Base-by-base conservation (phyloP, 129 eudicot genomes). In the Cynara cardunculus region DNA sequence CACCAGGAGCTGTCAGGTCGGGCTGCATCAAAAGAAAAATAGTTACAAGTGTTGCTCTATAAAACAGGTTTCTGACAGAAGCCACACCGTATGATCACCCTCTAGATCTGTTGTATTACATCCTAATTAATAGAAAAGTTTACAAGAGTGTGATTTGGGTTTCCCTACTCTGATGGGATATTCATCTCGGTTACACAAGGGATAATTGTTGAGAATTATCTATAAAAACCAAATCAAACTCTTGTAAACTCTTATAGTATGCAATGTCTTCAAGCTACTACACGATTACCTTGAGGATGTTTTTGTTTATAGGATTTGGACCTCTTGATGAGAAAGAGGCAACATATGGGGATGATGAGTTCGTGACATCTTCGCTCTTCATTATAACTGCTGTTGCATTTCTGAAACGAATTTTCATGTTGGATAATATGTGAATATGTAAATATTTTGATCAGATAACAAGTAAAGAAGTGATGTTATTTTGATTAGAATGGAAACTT, bases 261-360 rank as follows among this genome's bases (percentile, higher is more conserved):
- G n/a, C n/a, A n/a, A 5, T 86, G 85, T 32, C 9, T 5, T 34
- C 9, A 34, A 34, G 7, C 1, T 34, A 1, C 39, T 34, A 34
- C 9, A 34, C 7, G 39, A 34, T 34, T 34, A 34, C 39, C 81
- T 82, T 82, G 49, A 82, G 85, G 34, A 74, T 82, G 24, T 16
- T 76, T 30, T 0, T 32, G n/a, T 44, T 2, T 32, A 71, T 56
- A n/a, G 16, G 16, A 41, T 70, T 76, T 0, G 85, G 85, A 32
- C 85, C 85, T 64, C 85, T 82, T 69, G 81, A 77, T 22, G 85
- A 82, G 73, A 82, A 82, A 21, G 71, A 49, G 18, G 81, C 77
- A 24, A 76, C 77, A 35, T 76, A 68, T 10, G 73, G 85, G 3
- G 81, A 16, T 25, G 69, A 69, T 16, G 49, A 25, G 71, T 82